Conservation (phyloP, 345 rosid species). For the Gossypium australe region DNA sequence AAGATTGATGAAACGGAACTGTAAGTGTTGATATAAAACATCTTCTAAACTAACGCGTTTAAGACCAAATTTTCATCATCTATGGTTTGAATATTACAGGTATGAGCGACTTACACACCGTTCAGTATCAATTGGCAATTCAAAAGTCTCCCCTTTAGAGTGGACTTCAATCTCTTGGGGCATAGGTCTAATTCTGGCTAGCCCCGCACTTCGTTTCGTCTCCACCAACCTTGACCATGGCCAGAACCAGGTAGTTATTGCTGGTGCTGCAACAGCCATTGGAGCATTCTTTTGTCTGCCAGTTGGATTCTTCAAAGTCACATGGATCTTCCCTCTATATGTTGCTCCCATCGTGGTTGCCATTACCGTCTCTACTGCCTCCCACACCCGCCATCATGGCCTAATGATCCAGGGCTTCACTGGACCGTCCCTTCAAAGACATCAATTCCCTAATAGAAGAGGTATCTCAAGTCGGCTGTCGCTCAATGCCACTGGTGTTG, state of each 20-base stretch:
- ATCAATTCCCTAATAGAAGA: constrained; percentile 28
- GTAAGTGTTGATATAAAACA: constrained; percentile 22
- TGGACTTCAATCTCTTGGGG: constrained; percentile 63
- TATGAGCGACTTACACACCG: constrained; percentile 27
- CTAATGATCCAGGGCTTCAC: constrained; percentile 38
- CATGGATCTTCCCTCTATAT: constrained; percentile 43
- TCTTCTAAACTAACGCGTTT: not conserved
- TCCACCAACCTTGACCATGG: constrained; percentile 41
- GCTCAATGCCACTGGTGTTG: constrained; percentile 32
- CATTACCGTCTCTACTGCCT: constrained; percentile 31
- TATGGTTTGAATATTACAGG: constrained; percentile 21
- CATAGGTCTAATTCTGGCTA: constrained; percentile 38
- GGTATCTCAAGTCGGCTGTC: constrained; percentile 50
- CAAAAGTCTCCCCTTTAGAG: constrained; percentile 41
- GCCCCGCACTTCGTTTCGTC: constrained; percentile 25
- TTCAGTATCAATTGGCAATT: constrained; percentile 14
- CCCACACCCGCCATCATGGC: constrained; percentile 51
- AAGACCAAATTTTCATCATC: too few relatives aligned
- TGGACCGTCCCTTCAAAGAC: constrained; percentile 23
- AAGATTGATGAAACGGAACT: constrained; percentile 24
- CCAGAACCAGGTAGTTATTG: constrained; percentile 24
- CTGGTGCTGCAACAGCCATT: constrained; percentile 39
- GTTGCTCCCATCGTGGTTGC: constrained; percentile 33
- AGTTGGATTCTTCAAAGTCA: constrained; percentile 35
- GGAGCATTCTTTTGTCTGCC: constrained; percentile 56